Evolutionary conservation across 2,329 filamentous ascomycete genomes (phyloP), one percentile per base, ranked within the genome.

Genomic region (Hypomyces rosellus): DNA sequence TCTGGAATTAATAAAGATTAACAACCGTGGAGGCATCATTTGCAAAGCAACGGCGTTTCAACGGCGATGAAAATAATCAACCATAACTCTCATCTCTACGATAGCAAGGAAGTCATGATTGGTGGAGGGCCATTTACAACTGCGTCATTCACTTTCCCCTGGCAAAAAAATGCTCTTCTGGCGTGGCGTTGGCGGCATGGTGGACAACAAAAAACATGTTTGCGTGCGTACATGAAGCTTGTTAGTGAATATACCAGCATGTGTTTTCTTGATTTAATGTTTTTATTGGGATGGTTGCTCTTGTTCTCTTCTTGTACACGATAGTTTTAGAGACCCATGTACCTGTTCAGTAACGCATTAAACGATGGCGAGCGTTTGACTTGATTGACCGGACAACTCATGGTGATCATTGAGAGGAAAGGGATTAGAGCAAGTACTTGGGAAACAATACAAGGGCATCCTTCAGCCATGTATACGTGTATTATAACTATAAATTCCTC

Each of bases 171-270:
- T 50, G 38, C 49, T 46, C 49, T 47, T 38, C 46, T 43, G 45
- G 49, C 49, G 44, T 39, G 49, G 49, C 49, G 49, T 51, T 51
- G 40, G 45, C 43, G 45, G 49, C 40, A 48, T 34, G 40, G 45
- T 39, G 49, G 49, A 48, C 18, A 48, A 48, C 39, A 42, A 18
- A 42, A 42, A 48, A 34, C 34, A 18, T 44, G 40, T 36, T 16
- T 43, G 34, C 37, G 34, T 41, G 25, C 34, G 15, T 25, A 25
- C 30, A 12, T 45, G 34, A 40, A 36, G 46, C 34, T 39, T 36
- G 14, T 45, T 36, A 18, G 13, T 22, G 12, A 36, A 40, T 30
- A 30, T 38, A 33, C 39, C 39, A 42, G 15, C 15, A 30, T 30
- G 25, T 30, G 25, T 30, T 30, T 30, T 30, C 8, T 30, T 30